phyloP scores from a whole-genome alignment of 192 early-diverging fungal genomes.

The Coemansia sp. region DNA sequence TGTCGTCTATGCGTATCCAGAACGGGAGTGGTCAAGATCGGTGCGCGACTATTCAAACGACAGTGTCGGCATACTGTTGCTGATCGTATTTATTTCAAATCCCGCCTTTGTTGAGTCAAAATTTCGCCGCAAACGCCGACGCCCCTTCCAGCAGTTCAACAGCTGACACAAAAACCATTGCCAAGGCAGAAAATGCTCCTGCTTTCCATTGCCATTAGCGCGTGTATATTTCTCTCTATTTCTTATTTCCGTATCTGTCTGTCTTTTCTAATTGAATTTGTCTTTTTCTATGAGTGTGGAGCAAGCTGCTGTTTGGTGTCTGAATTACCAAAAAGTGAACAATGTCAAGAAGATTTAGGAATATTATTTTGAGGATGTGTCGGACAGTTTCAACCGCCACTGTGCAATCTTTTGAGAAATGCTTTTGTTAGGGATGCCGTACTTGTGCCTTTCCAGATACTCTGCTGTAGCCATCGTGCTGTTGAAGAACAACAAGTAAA shows the following conservation, averaged over 20 bases:
- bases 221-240: neutral
- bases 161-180: neutral
- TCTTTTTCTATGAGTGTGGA: neutral
- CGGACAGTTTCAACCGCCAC: conserved; percentile 40
- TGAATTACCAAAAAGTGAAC: neutral
- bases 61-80: conserved; percentile 50
- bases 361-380: neutral
- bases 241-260: neutral
- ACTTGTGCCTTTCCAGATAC: conserved; percentile 37
- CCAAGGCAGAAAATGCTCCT: neutral
- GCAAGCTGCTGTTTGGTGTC: neutral
- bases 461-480: conserved; percentile 30
- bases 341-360: neutral
- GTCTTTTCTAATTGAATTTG: neutral
- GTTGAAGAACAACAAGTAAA: conserved; percentile 50
- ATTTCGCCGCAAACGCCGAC: conserved; percentile 28
- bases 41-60: conserved; percentile 54
- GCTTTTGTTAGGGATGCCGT: conserved; percentile 38
- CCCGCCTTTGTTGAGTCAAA: conserved; percentile 52
- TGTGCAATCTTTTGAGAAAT: conserved; percentile 43
- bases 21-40: conserved; percentile 41
- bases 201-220: neutral
- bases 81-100: conserved; percentile 54
- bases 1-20: conserved; percentile 48
- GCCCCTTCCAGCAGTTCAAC: conserved; percentile 6